These are phyloP conservation scores for Phytophthora foliorum DNA, from an alignment of 352 stramenopile genomes.

Conservation along the genomic window DNA sequence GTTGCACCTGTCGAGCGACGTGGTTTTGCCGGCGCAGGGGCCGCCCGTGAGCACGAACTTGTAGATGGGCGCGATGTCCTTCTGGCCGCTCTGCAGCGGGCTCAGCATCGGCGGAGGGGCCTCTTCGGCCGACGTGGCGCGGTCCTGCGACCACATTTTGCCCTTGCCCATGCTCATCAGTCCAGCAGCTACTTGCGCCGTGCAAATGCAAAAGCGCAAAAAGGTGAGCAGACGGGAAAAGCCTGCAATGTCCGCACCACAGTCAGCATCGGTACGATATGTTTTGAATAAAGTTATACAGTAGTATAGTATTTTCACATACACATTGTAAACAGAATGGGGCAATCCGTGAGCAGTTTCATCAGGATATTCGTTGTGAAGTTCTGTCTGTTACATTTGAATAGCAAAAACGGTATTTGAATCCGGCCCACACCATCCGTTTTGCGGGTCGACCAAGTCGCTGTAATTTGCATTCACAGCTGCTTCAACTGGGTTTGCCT, in stretches of 20 bases:
- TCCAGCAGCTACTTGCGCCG: neutral
- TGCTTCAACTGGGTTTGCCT: too few species aligned
- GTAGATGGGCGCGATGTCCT: slow-evolving; percentile 87
- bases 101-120: slow-evolving; percentile 71
- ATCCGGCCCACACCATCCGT: slow-evolving; percentile 30
- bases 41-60: slow-evolving; percentile 96
- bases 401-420: neutral
- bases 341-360: too few species aligned
- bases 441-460: slow-evolving; percentile 14
- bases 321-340: too few species aligned
- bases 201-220: slow-evolving; percentile 14
- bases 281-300: too few species aligned
- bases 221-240: slow-evolving; percentile 24
- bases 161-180: slow-evolving; percentile 48
- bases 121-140: slow-evolving; percentile 41
- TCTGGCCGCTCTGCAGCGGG: slow-evolving; percentile 70
- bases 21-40: slow-evolving; percentile 97
- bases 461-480: slow-evolving; percentile 30
- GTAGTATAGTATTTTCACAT: too few species aligned
- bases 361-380: too few species aligned
- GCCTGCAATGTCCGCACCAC: neutral
- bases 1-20: slow-evolving; percentile 84
- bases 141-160: slow-evolving; percentile 70
- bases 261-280: too few species aligned
- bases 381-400: neutral